Evolutionary conservation across 83 land plant genomes (phyloP).

Genomic region (Thuja plicata): DNA sequence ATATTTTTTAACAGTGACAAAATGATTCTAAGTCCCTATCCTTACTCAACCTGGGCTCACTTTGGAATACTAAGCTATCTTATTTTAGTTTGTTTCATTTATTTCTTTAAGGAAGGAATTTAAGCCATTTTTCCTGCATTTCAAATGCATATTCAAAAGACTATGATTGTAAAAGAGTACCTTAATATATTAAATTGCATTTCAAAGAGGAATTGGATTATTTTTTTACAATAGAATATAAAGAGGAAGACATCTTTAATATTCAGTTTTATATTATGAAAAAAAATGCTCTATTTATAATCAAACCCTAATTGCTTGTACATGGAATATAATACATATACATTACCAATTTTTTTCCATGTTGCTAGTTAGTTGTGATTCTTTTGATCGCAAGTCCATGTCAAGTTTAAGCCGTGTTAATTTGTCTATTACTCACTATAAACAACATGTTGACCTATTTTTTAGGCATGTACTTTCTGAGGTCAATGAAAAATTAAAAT

Average conservation of each 20-base stretch:
- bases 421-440: too few relatives aligned
- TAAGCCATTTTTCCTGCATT: background rate
- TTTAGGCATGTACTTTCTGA: too few relatives aligned
- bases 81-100: background rate
- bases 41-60: background rate
- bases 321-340: too few relatives aligned
- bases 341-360: too few relatives aligned
- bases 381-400: too few relatives aligned
- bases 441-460: too few relatives aligned
- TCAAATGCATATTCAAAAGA: background rate
- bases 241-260: background rate
- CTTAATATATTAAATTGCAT: background rate
- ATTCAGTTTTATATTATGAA: background rate
- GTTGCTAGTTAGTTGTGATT: too few relatives aligned
- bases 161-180: background rate
- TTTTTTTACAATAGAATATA: background rate
- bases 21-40: background rate
- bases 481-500: too few relatives aligned
- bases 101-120: background rate
- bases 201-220: background rate
- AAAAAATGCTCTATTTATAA: too few relatives aligned
- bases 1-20: too few relatives aligned
- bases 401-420: too few relatives aligned
- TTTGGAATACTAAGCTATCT: background rate
- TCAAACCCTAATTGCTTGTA: too few relatives aligned